Percentiles rank a stretch among this genome's conserved stretches.
phyloP scores from a whole-genome alignment of 306 rosid genomes.

The Prunus armeniaca region DNA sequence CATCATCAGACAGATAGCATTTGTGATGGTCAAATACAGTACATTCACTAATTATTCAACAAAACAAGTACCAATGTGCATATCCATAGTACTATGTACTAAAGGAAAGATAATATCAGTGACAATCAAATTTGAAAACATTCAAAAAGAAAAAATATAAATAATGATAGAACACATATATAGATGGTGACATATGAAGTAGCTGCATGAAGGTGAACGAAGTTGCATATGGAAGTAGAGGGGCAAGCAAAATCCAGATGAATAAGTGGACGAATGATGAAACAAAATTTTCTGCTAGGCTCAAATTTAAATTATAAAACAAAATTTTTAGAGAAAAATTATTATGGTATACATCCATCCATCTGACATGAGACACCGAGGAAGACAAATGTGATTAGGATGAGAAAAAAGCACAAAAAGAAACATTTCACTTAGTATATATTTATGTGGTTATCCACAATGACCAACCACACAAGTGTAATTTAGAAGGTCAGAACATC shows the following conservation, averaged over 20 bases:
- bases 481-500: slow-evolving; percentile 7
- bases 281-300: background rate
- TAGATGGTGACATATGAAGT: background rate
- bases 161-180: too few relatives aligned
- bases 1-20: background rate
- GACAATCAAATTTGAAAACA: background rate
- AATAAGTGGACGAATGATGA: background rate
- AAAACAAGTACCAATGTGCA: background rate
- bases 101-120: background rate
- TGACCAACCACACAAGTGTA: slow-evolving; percentile 6
- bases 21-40: background rate
- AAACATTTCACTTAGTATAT: background rate
- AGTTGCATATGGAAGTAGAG: background rate
- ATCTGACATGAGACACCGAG: background rate
- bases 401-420: background rate
- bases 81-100: background rate
- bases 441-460: background rate
- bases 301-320: background rate
- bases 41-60: background rate
- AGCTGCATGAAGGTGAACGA: background rate
- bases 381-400: background rate
- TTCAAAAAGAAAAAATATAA: too few relatives aligned
- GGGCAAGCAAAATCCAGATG: background rate
- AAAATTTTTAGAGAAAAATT: background rate
- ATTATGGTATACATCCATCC: background rate